Evolutionary conservation across 768 basidiomycete species (phyloP), one percentile per base, ranked within the genome.

Genomic region (Flagelloscypha sp.): DNA sequence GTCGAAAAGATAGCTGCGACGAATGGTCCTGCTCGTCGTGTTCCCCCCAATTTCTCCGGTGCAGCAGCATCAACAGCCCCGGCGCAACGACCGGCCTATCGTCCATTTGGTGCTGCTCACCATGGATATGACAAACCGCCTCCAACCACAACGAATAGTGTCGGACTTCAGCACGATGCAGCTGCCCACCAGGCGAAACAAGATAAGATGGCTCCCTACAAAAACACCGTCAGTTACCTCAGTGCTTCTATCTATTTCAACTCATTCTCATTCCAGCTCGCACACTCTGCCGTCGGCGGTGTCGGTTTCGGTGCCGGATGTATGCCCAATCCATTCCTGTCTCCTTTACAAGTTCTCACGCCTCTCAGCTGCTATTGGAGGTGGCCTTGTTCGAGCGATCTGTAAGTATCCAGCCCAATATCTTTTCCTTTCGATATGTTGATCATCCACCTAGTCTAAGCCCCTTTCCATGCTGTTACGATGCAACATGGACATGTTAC

Each of bases 301-400:
- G 74, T 76, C 37, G 84, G 84, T 0, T 84, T 84, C 44, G 84
- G 84, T 47, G 81, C 79, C 39, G 80, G 81, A 77, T 17, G 15
- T 16, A 8, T 31, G n/a, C 18, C n/a, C 8, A 9, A 7, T 9
- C 30, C n/a, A 2, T 11, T 3, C 25, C 19, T 10, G n/a, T 20
- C 13, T 24, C n/a, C 27, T 9, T 5, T 20, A 15, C 36, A 45
- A 10, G 42, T 22, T 35, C 18, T 25, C 16, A 27, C 22, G 9
- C 13, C 3, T 39, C 29, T 11, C 31, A 66, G 72, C 72, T 49
- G 73, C 72, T 17, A 63, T 75, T 36, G 72, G 71, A 6, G 54
- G 68, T 31, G 73, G 68, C 2, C 41, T 74, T 32, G 59, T 75
- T 37, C 49, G 59, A 15, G 62, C 74, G 0, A 67, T 74, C 23